phyloP scores from a whole-genome alignment of 2,329 filamentous ascomycete species.

The Fusarium coicis region DNA sequence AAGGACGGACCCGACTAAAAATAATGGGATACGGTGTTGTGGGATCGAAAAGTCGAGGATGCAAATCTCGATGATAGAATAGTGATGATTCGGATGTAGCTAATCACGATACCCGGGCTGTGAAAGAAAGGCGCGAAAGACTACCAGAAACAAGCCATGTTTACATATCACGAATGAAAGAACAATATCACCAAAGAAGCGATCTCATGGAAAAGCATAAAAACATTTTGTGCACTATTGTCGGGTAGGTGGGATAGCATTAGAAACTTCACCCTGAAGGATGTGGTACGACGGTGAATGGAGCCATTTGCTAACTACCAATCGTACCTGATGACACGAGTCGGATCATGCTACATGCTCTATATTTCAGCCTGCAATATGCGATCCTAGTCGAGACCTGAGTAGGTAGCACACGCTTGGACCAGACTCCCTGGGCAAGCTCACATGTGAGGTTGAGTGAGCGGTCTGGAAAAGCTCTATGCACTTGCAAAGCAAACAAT shows the following conservation, averaged over 20 bases:
- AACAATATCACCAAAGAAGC: neutral
- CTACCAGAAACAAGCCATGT: neutral
- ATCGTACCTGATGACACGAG: conserved; percentile 7
- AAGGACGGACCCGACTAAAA: conserved; percentile 10
- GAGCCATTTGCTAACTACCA: conserved; percentile 11
- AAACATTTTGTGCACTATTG: neutral
- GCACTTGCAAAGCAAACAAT: neutral
- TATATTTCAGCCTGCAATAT: conserved; percentile 21
- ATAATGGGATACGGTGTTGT: conserved; percentile 9
- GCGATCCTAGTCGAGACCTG: conserved; percentile 1
- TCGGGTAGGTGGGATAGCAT: neutral
- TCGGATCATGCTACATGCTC: conserved; percentile 25
- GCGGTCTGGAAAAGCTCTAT: conserved; percentile 12
- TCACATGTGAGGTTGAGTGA: conserved; percentile 20
- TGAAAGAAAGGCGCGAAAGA: conserved; percentile 20
- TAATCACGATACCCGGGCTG: conserved; percentile 33
- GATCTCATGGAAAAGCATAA: neutral
- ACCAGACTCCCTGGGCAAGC: conserved; percentile 1
- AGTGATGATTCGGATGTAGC: neutral
- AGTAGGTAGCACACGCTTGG: conserved; percentile 14
- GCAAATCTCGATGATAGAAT: neutral
- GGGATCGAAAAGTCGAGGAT: neutral
- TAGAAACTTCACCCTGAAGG: neutral
- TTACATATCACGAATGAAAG: conserved; percentile 6
- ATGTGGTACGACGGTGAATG: conserved; percentile 29